A percentile compares a stretch with the other conserved stretches of the same genome.
phyloP scores from a whole-genome alignment of 139 green algal species.

The Chlorella vulgaris region DNA sequence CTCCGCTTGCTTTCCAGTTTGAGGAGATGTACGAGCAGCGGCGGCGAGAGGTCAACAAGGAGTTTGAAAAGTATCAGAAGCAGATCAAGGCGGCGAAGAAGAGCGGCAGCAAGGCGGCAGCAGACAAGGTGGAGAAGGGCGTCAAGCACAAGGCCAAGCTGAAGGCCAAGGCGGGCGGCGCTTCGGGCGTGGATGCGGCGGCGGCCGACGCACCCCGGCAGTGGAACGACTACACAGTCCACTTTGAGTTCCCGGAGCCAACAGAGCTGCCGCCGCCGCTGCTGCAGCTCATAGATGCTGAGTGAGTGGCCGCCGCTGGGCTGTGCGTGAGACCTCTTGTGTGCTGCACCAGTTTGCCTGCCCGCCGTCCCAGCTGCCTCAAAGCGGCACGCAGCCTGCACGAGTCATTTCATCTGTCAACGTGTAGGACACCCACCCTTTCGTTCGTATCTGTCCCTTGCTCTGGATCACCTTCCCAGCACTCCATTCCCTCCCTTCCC shows the following conservation, averaged over 20 bases:
- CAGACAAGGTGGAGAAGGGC: slow-evolving; percentile 62
- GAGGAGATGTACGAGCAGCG: slow-evolving; percentile 99
- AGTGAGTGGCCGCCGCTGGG: not conserved
- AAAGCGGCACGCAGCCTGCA: too few relatives aligned
- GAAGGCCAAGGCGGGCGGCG: slow-evolving; percentile 67
- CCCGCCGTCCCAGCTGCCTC: too few relatives aligned
- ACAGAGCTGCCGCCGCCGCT: slow-evolving; percentile 89
- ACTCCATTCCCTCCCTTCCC: not conserved
- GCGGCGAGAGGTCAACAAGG: slow-evolving; percentile 91
- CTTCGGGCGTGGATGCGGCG: not conserved
- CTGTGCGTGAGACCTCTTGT: too few relatives aligned
- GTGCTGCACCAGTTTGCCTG: too few relatives aligned
- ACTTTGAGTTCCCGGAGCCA: slow-evolving; percentile 97
- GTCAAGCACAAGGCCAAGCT: slow-evolving; percentile 80
- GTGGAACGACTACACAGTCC: slow-evolving; percentile 84
- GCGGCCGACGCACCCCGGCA: slow-evolving; percentile 50
- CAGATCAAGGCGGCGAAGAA: slow-evolving; percentile 89
- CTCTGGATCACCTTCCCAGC: too few relatives aligned
- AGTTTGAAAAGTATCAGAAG: slow-evolving; percentile 92
- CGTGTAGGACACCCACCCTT: too few relatives aligned
- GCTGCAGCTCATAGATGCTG: slow-evolving; percentile 77
- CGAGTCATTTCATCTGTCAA: too few relatives aligned
- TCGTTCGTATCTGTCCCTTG: too few relatives aligned
- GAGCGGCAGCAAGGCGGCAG: slow-evolving; percentile 71
- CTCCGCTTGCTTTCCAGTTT: slow-evolving; percentile 65